Conservation (phyloP, 2,329 filamentous ascomycete genomes). For the Diplodia sapinea region DNA sequence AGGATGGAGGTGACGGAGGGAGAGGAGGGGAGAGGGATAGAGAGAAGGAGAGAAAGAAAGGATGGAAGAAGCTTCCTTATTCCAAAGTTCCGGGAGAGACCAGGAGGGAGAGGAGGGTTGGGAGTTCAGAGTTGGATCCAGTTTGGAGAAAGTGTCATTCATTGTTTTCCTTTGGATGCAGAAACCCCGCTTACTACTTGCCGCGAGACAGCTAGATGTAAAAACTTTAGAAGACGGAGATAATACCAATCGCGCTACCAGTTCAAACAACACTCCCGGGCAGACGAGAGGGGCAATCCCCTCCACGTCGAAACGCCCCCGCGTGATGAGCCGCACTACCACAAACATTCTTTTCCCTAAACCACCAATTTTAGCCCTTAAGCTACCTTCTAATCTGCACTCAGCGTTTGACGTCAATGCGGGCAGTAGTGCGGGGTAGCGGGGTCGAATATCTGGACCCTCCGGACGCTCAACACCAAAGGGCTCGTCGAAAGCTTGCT, state of each 20-base stretch:
- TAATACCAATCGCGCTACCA: background rate
- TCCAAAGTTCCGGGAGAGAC: background rate
- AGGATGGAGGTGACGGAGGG: no score
- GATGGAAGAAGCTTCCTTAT: background rate
- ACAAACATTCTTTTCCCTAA: background rate
- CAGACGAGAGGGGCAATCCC: background rate
- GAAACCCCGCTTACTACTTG: background rate
- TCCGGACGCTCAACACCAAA: slow-evolving; percentile 3
- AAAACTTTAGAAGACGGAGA: background rate
- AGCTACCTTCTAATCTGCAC: background rate
- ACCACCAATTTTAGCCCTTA: background rate
- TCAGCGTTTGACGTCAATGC: slow-evolving; percentile 6
- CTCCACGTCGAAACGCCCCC: background rate
- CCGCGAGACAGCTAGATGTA: slow-evolving; percentile 10
- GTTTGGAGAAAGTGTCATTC: background rate
- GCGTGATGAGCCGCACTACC: background rate
- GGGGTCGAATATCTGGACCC: slow-evolving; percentile 10
- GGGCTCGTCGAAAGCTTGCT: background rate
- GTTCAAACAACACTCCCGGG: background rate
- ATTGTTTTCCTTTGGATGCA: background rate
- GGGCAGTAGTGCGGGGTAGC: slow-evolving; percentile 9
- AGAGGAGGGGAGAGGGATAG: no score
- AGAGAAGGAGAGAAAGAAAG: background rate
- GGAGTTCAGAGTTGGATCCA: background rate
- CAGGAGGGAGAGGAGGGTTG: background rate